These are phyloP conservation scores for Phytophthora rubi DNA, from an alignment of 352 stramenopile genomes.

Conservation along the genomic window DNA sequence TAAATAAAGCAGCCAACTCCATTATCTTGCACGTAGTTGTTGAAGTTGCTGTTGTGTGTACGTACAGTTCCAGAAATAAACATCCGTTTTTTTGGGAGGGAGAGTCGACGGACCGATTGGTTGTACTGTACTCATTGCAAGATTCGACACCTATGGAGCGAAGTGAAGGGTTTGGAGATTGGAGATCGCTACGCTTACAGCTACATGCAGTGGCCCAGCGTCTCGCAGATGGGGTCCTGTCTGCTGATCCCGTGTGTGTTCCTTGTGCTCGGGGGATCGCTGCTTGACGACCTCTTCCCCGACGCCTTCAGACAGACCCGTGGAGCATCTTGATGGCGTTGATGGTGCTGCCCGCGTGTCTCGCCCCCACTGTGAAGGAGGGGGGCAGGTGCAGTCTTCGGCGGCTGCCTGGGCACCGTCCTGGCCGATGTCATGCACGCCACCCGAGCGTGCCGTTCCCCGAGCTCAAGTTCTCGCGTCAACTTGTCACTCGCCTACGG, in stretches of 20 bases:
- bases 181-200: too few relatives aligned
- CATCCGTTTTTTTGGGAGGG: too few relatives aligned
- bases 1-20: too few relatives aligned
- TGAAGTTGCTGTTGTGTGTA: too few relatives aligned
- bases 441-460: constrained; percentile 8
- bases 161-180: too few relatives aligned
- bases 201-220: too few relatives aligned
- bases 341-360: constrained; percentile 10
- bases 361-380: constrained; percentile 9
- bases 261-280: constrained; percentile 7
- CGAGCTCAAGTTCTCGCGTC: constrained; percentile 13
- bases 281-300: constrained; percentile 11
- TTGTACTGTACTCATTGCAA: neutral
- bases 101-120: too few relatives aligned
- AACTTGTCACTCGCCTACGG: constrained; percentile 13
- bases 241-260: constrained; percentile 16
- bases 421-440: constrained; percentile 9
- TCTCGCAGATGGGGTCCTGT: constrained; percentile 22
- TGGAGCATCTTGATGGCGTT: constrained; percentile 14
- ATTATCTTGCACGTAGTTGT: too few relatives aligned
- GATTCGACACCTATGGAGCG: too few relatives aligned
- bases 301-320: constrained; percentile 5
- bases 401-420: constrained; percentile 6
- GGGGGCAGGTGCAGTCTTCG: constrained; percentile 5
- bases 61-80: too few relatives aligned